Base-by-base conservation (phyloP, 345 rosid genomes). In the Aethionema arabicum region DNA sequence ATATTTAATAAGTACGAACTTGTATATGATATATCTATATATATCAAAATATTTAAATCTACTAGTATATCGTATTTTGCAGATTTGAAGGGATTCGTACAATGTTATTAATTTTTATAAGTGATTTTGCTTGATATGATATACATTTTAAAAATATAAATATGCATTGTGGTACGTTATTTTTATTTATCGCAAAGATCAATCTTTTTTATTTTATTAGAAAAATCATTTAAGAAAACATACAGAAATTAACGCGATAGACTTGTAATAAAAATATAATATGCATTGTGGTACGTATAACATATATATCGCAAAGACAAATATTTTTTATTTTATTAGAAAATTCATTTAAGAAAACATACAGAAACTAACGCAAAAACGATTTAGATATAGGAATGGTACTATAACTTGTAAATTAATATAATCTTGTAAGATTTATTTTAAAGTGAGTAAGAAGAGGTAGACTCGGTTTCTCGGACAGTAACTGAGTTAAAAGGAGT, bases 181-280 rank as follows among this genome's bases (percentile, higher is more conserved):
- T n/a, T n/a, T n/a, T n/a, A n/a, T n/a, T n/a, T n/a, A n/a, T 13
- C 55, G 46, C 32, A 7, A 50, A 21, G 59, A 67, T 67, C 52
- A 33, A 33, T 58, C 44, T 41, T 67, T 58, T 67, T n/a, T n/a
- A 67, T 58, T 67, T 16, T 40, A 8, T 49, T 11, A 29, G 29
- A 12, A 57, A 49, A 49, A 14, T 48, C 58, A 39, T 11, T 39
- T 41, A 12, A 56, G 36, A 50, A 66, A 31, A 15, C 49, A 10
- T n/a, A n/a, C n/a, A n/a, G n/a, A 8, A 43, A 37, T 13, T 35
- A 65, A 37, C 4, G 6, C 37, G 7, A 33, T 44, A n/a, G n/a
- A n/a, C n/a, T n/a, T n/a, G n/a, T n/a, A n/a, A n/a, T 54, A 54
- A 15, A 36, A 54, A 9, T 53, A 53, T 6, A 35, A 36, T 15